Base-by-base conservation (phyloP, 1,284 basidiomycete genomes). In the Uromyces viciae-fabae region DNA sequence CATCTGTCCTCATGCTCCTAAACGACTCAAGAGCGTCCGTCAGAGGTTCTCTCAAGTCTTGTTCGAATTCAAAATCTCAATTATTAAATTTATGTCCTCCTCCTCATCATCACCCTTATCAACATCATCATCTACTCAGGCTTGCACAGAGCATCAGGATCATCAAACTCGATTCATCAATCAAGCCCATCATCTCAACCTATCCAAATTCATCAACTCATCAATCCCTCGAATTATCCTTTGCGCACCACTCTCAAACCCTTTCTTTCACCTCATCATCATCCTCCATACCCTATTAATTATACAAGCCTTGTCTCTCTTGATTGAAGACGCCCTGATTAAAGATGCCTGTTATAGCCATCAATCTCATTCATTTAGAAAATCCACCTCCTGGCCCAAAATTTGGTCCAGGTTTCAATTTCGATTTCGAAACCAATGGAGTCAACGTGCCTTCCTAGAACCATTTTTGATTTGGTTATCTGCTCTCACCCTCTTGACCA, bases 1-100 rank as follows among this genome's bases (percentile, higher is more conserved):
- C 33, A 79, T 79, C 54, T 79, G 77, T 72, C 77, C 77, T 14
- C 77, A 79, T 62, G 68, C 66, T 15, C 77, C 77, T 3, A 79
- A 79, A 36, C 31, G 54, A 72, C 68, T 79, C 25, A 79, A 79
- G 46, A 79, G 77, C 56, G 68, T 79, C 11, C 43, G 68, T 14
- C 77, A 79, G 54, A 60, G 77, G 9, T 62, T 52, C 54, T 56
- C 25, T n/a, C 43, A 79, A 33, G 68, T 79, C 66, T 19, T 72
- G 7, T 40, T 58, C 54, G 68, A 79, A 72, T n/a, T 79, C 43
- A 71, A 72, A 60, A 46, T n/a, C 52, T 68, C 75, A n/a, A 42
- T 52, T 66, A 25, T 43, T 49, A 56, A 60, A 46, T 49, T 76
- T 28, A 28, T 75, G n/a, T 43, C 25, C 7, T 25, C 33, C 25